Evolutionary conservation across 345 rosid genomes (phyloP).

Genomic region (Punica granatum): DNA sequence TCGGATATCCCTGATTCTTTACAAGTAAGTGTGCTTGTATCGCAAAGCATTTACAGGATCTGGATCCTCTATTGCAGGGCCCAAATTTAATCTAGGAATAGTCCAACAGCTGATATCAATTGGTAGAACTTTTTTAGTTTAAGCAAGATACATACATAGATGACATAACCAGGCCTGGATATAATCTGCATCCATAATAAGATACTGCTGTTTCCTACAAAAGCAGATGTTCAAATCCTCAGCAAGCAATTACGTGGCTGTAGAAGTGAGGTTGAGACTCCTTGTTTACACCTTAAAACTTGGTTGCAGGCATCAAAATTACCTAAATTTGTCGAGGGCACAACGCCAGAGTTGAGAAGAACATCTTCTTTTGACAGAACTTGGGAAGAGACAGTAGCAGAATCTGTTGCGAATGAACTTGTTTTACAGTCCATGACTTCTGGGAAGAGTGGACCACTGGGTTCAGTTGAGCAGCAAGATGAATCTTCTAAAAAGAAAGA

Average conservation of each 20-base stretch:
- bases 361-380: conserved; percentile 81
- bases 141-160: no score
- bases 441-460: conserved; percentile 31
- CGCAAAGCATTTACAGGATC: neutral
- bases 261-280: neutral
- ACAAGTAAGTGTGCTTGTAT: conserved; percentile 27
- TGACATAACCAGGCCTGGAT: neutral
- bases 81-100: neutral
- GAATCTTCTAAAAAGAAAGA: conserved; percentile 69
- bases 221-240: neutral
- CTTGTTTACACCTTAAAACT: conserved; percentile 4
- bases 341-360: conserved; percentile 64
- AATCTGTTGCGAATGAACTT: conserved; percentile 77
- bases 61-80: neutral
- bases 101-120: neutral
- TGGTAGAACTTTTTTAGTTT: neutral
- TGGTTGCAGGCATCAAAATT: conserved; percentile 41
- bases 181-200: neutral
- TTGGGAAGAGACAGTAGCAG: conserved; percentile 93
- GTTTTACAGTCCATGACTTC: conserved; percentile 57
- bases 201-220: neutral
- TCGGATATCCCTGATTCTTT: conserved; percentile 39
- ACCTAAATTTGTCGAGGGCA: conserved; percentile 28
- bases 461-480: conserved; percentile 54
- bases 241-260: neutral